Base-by-base conservation (phyloP, 163 green algal genomes). In the Volvox carteri region DNA sequence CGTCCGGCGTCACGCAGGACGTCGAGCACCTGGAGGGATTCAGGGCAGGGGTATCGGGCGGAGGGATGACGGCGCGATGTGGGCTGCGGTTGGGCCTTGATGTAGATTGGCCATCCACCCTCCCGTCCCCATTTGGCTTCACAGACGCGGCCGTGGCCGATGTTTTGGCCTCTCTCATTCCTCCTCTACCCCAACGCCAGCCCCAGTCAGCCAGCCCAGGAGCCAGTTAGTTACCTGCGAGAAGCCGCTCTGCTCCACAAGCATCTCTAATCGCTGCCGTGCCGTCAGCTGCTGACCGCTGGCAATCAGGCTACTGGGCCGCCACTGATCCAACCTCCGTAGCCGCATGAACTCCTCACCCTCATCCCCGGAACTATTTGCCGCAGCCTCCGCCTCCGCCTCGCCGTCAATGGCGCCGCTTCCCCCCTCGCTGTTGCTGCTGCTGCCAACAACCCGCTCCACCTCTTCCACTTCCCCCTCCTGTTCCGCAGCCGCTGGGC, bases 1-100 rank as follows among this genome's bases (percentile, higher is more conserved):
- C 33, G 58, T 21, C 58, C 42, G 37, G 54, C 6, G 21, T 86
- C 86, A 37, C 76, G 76, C 1, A 90, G 56, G 42, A 79, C 67
- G 5, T 81, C 86, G 19, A 90, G 1, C 35, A 90, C 86, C 67
- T 85, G 78, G 35, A 65, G 41, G n/a, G n/a, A n/a, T n/a, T n/a
- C n/a, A n/a, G n/a, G n/a, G n/a, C n/a, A n/a, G n/a, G n/a, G n/a
- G n/a, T n/a, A n/a, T n/a, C n/a, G n/a, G n/a, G n/a, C n/a, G n/a
- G n/a, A n/a, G n/a, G n/a, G n/a, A n/a, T n/a, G n/a, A n/a, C n/a
- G n/a, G n/a, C n/a, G n/a, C n/a, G n/a, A n/a, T n/a, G n/a, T n/a
- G n/a, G n/a, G n/a, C n/a, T n/a, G n/a, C n/a, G n/a, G n/a, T n/a
- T n/a, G n/a, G n/a, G n/a, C n/a, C n/a, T n/a, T n/a, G n/a, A n/a